Conservation (phyloP, 2,329 filamentous ascomycete genomes). For the Xylaria hypoxylon region DNA sequence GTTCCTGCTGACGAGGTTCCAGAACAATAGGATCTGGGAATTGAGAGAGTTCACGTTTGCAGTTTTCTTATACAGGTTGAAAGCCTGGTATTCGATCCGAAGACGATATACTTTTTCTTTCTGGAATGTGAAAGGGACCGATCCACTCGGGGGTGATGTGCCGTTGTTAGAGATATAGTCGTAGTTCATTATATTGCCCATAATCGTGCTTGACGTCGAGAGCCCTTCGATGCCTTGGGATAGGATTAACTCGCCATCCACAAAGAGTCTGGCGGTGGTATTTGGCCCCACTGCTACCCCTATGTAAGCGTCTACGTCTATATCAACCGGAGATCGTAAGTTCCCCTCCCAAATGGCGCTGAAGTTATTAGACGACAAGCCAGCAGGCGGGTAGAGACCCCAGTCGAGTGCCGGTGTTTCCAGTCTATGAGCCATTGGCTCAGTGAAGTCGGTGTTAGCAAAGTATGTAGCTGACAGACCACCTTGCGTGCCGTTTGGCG, state of each 20-base stretch:
- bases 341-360: conserved; percentile 58
- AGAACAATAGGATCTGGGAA: conserved; percentile 57
- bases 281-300: conserved; percentile 57
- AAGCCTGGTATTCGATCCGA: conserved; percentile 58
- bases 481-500: conserved; percentile 51
- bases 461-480: conserved; percentile 57
- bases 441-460: conserved; percentile 54
- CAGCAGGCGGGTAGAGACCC: conserved; percentile 58
- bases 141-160: conserved; percentile 53
- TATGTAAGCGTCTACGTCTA: conserved; percentile 56
- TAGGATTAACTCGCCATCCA: conserved; percentile 50
- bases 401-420: conserved; percentile 57
- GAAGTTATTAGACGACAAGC: conserved; percentile 58
- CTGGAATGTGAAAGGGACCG: conserved; percentile 54
- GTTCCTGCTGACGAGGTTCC: conserved; percentile 57
- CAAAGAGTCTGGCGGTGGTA: conserved; percentile 54
- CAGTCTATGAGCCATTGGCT: conserved; percentile 46
- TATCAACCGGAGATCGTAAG: conserved; percentile 53
- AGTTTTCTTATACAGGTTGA: conserved; percentile 54
- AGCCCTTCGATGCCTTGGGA: conserved; percentile 45
- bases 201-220: conserved; percentile 49
- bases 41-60: conserved; percentile 57
- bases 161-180: conserved; percentile 53
- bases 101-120: conserved; percentile 52
- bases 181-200: conserved; percentile 56